phyloP scores from a whole-genome alignment of 345 rosid genomes.

The Brassica rapa region DNA sequence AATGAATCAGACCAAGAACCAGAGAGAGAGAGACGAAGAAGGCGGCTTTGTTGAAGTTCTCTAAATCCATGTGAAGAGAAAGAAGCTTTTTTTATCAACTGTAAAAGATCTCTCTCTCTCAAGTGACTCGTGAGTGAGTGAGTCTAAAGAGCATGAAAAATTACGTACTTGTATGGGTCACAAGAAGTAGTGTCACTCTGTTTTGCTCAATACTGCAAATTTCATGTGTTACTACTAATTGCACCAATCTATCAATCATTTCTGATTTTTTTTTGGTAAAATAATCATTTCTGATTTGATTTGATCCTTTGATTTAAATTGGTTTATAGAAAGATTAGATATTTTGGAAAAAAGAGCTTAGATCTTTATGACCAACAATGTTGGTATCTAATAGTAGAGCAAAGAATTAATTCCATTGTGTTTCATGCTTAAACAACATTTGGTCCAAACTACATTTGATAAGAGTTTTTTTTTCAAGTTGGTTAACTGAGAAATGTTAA shows the following conservation, averaged over 20 bases:
- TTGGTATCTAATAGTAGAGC: too few relatives aligned
- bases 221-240: neutral
- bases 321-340: neutral
- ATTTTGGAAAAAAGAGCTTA: too few relatives aligned
- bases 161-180: conserved; percentile 40
- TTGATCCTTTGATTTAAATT: neutral
- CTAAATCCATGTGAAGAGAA: conserved; percentile 39
- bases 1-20: conserved; percentile 27
- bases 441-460: too few relatives aligned
- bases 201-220: neutral
- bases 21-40: conserved; percentile 30
- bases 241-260: neutral
- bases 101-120: conserved; percentile 39
- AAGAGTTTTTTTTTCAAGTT: too few relatives aligned
- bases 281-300: neutral
- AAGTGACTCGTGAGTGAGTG: conserved; percentile 42
- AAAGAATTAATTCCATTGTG: too few relatives aligned
- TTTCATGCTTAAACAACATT: too few relatives aligned
- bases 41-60: conserved; percentile 40
- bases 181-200: conserved; percentile 15
- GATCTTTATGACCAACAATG: too few relatives aligned
- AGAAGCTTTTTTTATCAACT: conserved; percentile 35
- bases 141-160: conserved; percentile 34
- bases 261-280: neutral
- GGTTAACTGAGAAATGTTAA: too few relatives aligned